phyloP scores from a whole-genome alignment of 768 basidiomycete species.

The Auriscalpium microsporum region DNA sequence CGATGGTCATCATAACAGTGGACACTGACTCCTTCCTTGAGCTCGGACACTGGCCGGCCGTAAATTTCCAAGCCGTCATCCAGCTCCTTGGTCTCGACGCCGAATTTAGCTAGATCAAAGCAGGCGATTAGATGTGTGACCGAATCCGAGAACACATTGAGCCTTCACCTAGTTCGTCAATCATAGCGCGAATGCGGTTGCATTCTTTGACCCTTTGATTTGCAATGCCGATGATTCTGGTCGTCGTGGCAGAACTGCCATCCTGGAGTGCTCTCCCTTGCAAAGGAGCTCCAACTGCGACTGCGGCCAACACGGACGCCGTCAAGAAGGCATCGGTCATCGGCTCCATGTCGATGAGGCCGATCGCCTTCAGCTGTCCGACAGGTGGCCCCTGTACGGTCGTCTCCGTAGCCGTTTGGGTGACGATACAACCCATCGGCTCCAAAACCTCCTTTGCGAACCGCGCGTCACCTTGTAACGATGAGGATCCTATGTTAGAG shows the following conservation, averaged over 20 bases:
- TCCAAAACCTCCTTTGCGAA: conserved; percentile 91
- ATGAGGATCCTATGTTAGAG: conserved; percentile 79
- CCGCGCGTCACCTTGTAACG: conserved; percentile 93
- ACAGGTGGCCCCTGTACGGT: conserved; percentile 86
- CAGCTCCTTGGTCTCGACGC: conserved; percentile 84
- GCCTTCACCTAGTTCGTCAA: conserved; percentile 78
- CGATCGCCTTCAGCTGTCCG: conserved; percentile 74
- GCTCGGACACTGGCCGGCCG: conserved; percentile 56
- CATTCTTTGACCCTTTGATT: conserved; percentile 99
- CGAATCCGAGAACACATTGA: no score
- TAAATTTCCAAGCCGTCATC: conserved; percentile 89
- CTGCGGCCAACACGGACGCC: conserved; percentile 86
- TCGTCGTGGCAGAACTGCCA: conserved; percentile 32
- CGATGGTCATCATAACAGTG: conserved; percentile 99
- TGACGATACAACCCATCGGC: conserved; percentile 90
- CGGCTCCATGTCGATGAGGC: conserved; percentile 93
- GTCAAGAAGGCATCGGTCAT: conserved; percentile 99
- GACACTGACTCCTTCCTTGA: conserved; percentile 67
- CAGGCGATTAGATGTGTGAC: not conserved
- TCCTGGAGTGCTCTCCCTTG: conserved; percentile 37
- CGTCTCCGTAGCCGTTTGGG: conserved; percentile 81
- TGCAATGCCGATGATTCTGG: conserved; percentile 88
- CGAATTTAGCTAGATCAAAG: conserved; percentile 70
- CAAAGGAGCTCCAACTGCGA: conserved; percentile 42
- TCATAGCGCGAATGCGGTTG: conserved; percentile 94